Evolutionary conservation across 2,329 filamentous ascomycete genomes (phyloP).

Genomic region (Fusarium domesticum): DNA sequence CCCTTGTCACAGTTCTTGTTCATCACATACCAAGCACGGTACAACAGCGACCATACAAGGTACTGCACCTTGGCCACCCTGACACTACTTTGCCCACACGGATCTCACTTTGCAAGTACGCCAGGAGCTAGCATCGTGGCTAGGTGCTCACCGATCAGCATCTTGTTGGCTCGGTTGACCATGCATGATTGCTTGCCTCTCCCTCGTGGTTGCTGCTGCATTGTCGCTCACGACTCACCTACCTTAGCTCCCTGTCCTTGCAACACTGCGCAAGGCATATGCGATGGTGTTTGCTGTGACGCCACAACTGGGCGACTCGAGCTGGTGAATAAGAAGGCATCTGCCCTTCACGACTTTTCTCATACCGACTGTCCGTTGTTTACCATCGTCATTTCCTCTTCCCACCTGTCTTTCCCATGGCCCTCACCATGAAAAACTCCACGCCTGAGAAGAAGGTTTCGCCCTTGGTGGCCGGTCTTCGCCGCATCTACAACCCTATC

Average conservation of each 20-base stretch:
- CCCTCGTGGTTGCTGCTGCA: not conserved
- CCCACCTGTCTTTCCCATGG: not conserved
- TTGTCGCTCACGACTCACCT: not conserved
- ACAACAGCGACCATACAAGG: no score
- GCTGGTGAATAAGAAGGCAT: not conserved
- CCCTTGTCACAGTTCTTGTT: not conserved
- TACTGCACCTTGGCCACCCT: not conserved
- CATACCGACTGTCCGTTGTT: not conserved
- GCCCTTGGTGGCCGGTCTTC: not conserved
- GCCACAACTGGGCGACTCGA: not conserved
- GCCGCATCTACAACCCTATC: constrained; percentile 41
- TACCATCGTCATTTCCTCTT: not conserved
- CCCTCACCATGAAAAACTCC: not conserved
- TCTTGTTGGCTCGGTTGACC: not conserved
- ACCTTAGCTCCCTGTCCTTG: not conserved
- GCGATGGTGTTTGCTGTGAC: constrained; percentile 1
- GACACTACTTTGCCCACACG: not conserved
- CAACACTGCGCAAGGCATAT: not conserved
- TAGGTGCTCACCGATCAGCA: not conserved
- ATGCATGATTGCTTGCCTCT: constrained; percentile 1
- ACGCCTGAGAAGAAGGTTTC: not conserved
- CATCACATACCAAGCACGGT: not conserved
- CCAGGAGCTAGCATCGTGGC: not conserved
- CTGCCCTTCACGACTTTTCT: not conserved
- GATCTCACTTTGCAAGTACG: not conserved